These are phyloP conservation scores for Starmerella roubikii DNA, from an alignment of 805 yeast species.

Conservation along the genomic window DNA sequence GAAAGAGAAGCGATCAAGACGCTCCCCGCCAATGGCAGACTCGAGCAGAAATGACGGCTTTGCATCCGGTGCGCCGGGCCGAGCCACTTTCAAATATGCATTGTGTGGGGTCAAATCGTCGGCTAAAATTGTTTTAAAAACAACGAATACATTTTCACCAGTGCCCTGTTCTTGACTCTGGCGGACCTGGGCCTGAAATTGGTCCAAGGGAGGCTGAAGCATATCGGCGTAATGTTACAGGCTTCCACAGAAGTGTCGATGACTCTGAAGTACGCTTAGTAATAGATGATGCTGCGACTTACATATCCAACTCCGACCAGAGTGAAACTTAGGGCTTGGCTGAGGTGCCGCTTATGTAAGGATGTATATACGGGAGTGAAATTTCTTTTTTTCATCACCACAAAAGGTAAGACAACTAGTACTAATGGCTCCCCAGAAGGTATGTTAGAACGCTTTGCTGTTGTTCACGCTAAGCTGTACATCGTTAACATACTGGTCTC, in stretches of 20 bases:
- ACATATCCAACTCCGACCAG: not conserved
- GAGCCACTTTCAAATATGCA: constrained; percentile 74
- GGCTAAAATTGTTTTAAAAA: constrained; percentile 58
- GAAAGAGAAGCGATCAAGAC: constrained; percentile 79
- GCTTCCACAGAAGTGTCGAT: no score
- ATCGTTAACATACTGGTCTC: not conserved
- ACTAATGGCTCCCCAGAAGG: constrained; percentile 88
- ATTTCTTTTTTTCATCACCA: not conserved
- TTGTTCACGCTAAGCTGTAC: constrained; percentile 20
- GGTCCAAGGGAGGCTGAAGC: constrained; percentile 40
- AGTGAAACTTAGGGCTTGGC: not conserved
- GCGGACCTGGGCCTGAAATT: constrained; percentile 30
- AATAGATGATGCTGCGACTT: not conserved
- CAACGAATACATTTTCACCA: constrained; percentile 62
- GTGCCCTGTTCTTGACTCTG: constrained; percentile 22
- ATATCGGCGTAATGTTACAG: not conserved
- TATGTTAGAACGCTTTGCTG: constrained; percentile 46
- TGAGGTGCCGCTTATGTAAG: no score
- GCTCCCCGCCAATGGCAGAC: constrained; percentile 79
- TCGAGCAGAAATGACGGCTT: constrained; percentile 71
- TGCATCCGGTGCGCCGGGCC: constrained; percentile 39
- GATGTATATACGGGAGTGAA: no score
- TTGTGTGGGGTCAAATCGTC: constrained; percentile 78
- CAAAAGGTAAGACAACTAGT: constrained; percentile 10
- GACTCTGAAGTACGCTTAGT: not conserved